Conservation (phyloP, 2,329 filamentous ascomycete species). For the Ploettnerulaceae sp. region DNA sequence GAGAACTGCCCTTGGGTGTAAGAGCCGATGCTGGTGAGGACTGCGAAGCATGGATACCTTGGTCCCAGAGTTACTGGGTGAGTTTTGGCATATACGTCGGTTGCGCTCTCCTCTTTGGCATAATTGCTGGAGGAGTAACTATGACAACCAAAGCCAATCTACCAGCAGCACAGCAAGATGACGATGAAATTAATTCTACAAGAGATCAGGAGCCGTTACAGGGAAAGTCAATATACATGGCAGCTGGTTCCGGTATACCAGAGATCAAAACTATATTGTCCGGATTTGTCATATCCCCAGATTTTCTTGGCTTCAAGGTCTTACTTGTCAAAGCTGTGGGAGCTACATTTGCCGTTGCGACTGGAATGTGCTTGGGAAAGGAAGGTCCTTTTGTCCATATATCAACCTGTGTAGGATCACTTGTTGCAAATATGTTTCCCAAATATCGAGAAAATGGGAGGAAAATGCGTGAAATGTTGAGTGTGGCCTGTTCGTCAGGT, state of each 20-base stretch:
- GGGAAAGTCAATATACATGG: constrained; percentile 54
- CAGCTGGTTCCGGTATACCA: constrained; percentile 53
- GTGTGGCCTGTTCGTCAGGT: constrained; percentile 51
- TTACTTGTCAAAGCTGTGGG: constrained; percentile 54
- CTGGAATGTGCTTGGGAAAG: constrained; percentile 57
- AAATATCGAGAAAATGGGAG: constrained; percentile 54
- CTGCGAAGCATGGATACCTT: constrained; percentile 25
- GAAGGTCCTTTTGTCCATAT: constrained; percentile 60
- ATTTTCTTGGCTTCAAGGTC: constrained; percentile 51
- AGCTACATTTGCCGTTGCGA: constrained; percentile 52
- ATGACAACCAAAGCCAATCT: constrained; percentile 40
- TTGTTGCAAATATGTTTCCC: constrained; percentile 47
- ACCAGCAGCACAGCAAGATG: constrained; percentile 14
- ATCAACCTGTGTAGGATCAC: constrained; percentile 51
- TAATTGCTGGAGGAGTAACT: constrained; percentile 45
- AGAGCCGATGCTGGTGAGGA: constrained; percentile 26
- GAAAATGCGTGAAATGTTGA: constrained; percentile 54
- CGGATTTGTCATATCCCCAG: constrained; percentile 55
- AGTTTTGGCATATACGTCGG: constrained; percentile 46
- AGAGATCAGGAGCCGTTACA: constrained; percentile 17
- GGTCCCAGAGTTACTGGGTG: constrained; percentile 34
- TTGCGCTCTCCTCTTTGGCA: constrained; percentile 45
- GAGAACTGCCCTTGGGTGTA: constrained; percentile 19
- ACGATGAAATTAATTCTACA: constrained; percentile 8
- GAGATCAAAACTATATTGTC: constrained; percentile 54